Evolutionary conservation across 208 protist species (phyloP).

Genomic region (Trypanosoma platydactyli): DNA sequence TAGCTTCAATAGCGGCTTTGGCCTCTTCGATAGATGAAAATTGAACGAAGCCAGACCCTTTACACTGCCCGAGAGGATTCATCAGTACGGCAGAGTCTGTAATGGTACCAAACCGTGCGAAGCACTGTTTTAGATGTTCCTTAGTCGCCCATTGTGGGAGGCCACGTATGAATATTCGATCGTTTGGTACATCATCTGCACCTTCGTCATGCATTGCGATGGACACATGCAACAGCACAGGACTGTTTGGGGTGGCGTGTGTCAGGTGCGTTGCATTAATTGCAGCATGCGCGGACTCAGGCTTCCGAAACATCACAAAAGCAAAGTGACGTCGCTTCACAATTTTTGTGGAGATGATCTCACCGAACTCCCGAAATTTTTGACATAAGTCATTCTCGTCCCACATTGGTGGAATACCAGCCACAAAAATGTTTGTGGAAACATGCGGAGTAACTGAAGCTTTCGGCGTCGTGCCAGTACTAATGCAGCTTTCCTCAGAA

Average conservation of each 20-base stretch:
- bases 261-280: conserved; percentile 86
- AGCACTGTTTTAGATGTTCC: conserved; percentile 74
- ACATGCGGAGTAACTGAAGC: conserved; percentile 69
- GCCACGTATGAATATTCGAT: conserved; percentile 85
- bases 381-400: conserved; percentile 67
- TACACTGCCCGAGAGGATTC: conserved; percentile 89
- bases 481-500: conserved; percentile 23
- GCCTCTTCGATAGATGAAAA: conserved; percentile 75
- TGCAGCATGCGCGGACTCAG: conserved; percentile 78
- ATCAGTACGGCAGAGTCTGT: conserved; percentile 77
- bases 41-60: conserved; percentile 89
- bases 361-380: conserved; percentile 74
- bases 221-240: conserved; percentile 75
- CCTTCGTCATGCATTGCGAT: conserved; percentile 92
- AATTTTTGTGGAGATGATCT: conserved; percentile 85
- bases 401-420: conserved; percentile 78
- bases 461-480: conserved; percentile 38
- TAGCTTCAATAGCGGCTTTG: conserved; percentile 54
- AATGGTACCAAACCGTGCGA: conserved; percentile 66
- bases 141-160: conserved; percentile 88
- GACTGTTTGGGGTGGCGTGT: conserved; percentile 47
- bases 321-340: conserved; percentile 82
- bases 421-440: conserved; percentile 90
- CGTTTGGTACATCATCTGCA: conserved; percentile 84
- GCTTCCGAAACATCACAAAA: conserved; percentile 88